Evolutionary conservation across 129 eudicot species (phyloP), one percentile per base, ranked within the genome.

Genomic region (Saussurea involucrata): DNA sequence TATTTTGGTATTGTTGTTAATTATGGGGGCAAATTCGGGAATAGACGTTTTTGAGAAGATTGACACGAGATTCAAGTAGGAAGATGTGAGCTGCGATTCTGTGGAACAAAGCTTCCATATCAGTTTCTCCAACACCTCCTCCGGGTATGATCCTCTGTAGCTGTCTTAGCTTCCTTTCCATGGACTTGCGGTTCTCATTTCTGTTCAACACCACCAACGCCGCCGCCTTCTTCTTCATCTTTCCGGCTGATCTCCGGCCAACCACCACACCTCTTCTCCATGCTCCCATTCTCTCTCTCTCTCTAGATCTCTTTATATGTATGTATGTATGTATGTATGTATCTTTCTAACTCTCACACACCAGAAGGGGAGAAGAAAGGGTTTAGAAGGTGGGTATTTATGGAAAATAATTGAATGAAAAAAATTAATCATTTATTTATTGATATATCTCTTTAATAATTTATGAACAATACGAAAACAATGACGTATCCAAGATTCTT

Each of bases 101-200:
- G 66, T 83, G 80, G 63, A 83, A 83, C 76, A 83, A 61, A 75
- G 80, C 12, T 31, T 78, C 69, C 20, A 75, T 17, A 24, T 79
- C 83, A 3, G 34, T 21, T 0, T 73, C 33, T 36, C 63, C 72
- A 18, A 24, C 75, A 11, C 40, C 53, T 12, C 82, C 80, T 15
- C 83, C 83, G 68, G 86, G 86, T 28, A 83, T 61, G 3, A 78
- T 72, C 72, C 77, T 58, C 21, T 78, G 66, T 28, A 83, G 83
- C 66, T 83, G 75, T 53, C 78, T 40, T 28, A 83, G 42, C 76
- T 68, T 66, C 69, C 79, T 78, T 60, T 78, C 79, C 53, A 31
- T 60, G 21, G 60, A 72, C 78, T 34, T 79, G 61, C 82, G 72
- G 66, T 72, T 64, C 20, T 64, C 67, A 66, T 63, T 64, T 33